phyloP scores from a whole-genome alignment of 2,329 filamentous ascomycete species.

The Endothia cerciana region DNA sequence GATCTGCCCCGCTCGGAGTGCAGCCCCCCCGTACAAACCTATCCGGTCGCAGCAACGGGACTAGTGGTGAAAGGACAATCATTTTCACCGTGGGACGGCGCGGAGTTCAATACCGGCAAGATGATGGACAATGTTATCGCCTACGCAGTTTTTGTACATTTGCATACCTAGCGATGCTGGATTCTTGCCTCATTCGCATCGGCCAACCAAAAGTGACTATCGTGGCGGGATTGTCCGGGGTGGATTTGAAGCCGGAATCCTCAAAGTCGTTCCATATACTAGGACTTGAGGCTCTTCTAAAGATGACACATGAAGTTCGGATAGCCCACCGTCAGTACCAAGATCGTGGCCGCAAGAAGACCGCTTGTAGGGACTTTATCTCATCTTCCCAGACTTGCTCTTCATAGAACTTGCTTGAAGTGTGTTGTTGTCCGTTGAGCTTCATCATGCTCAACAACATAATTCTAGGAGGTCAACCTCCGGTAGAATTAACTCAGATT shows the following conservation, averaged over 20 bases:
- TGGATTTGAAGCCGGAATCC: background rate
- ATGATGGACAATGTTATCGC: no score
- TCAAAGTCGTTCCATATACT: background rate
- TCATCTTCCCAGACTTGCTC: no score
- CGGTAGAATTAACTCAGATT: no score
- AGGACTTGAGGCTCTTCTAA: background rate
- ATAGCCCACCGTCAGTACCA: no score
- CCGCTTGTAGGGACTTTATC: no score
- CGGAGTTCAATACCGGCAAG: no score
- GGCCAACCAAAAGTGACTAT: background rate
- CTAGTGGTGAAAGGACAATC: background rate
- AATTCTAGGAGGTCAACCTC: no score
- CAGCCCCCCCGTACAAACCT: no score
- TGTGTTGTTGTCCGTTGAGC: no score
- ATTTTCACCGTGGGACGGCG: background rate
- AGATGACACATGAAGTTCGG: background rate
- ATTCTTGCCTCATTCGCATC: background rate
- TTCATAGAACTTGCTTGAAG: no score
- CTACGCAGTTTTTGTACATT: background rate
- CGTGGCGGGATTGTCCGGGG: background rate
- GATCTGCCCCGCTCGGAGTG: background rate
- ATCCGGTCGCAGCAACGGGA: background rate
- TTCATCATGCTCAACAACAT: no score
- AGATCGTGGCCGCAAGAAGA: no score
- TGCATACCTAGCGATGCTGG: background rate